Evolutionary conservation across 2,329 filamentous ascomycete species (phyloP), one percentile per base, ranked within the genome.

Genomic region (Passalora sequoiae): DNA sequence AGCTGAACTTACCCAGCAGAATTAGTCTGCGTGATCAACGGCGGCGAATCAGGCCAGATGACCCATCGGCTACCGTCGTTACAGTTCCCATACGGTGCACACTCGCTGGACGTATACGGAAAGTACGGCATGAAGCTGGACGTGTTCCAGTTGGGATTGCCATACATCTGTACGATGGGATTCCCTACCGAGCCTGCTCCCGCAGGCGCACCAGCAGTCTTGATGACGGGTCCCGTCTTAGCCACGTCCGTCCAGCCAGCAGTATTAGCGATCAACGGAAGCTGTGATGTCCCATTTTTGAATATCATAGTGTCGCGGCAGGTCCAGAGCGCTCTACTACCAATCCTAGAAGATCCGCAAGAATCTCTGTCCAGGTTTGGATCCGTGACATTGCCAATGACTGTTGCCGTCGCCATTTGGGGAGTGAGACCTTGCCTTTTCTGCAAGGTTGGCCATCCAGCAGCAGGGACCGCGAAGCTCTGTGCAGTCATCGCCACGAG

Each of bases 301-400:
- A 49, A 44, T 10, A 32, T 38, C 45, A 49, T 46, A 4, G 52
- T 56, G 31, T 56, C 54, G 41, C 54, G 48, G 38, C 54, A 56
- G 28, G 52, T 56, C 54, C 54, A 56, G 28, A 56, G 47, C 4
- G 47, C 47, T 29, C 54, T 44, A 7, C 37, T 49, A 19, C 42
- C 43, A 10, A 56, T 53, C 8, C 45, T 28, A 8, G 38, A 38
- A 12, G 52, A 55, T 6, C 46, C 51, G 28, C 54, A 56, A 12
- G 50, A 54, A 31, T 56, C 54, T 36, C 54, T 47, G 38, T 53
- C 49, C 24, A 49, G 33, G 17, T 37, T 40, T 8, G 52, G 43
- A 25, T 54, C 48, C 16, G 51, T 54, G 41, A 49, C 49, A 30
- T 54, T 54, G 22, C 46, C 51, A 9, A 54, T 19, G 21, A 45